phyloP scores from a whole-genome alignment of 106 monocot genomes.

The Cymbidium sinense region DNA sequence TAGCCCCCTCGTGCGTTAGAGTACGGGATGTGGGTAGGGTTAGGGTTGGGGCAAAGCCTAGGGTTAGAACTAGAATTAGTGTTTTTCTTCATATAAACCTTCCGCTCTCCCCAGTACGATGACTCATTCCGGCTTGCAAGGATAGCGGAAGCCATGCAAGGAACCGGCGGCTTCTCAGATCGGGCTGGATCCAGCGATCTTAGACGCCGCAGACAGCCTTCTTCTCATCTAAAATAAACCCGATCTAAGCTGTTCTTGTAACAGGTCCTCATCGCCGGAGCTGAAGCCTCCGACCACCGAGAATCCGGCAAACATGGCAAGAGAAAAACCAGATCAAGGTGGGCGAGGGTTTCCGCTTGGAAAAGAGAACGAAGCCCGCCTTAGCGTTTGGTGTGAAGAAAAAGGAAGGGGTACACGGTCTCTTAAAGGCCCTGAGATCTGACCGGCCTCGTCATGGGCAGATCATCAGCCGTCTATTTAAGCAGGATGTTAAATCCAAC shows the following conservation, averaged over 20 bases:
- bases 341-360: conserved; percentile 6
- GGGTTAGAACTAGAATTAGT: conserved; percentile 30
- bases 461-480: conserved; percentile 12
- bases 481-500: conserved; percentile 20
- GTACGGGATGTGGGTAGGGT: conserved; percentile 4
- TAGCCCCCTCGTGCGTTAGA: not conserved
- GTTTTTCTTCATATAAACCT: conserved; percentile 54
- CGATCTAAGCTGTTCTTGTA: not conserved
- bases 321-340: not conserved
- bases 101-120: conserved; percentile 45
- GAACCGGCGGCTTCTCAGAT: conserved; percentile 18
- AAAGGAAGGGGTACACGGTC: conserved; percentile 9
- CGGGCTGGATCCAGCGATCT: conserved; percentile 11
- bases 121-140: conserved; percentile 62
- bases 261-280: not conserved
- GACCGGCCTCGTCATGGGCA: conserved; percentile 27
- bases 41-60: conserved; percentile 17
- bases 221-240: not conserved
- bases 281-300: not conserved
- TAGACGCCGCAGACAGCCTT: not conserved
- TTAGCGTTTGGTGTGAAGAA: conserved; percentile 16
- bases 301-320: not conserved
- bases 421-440: conserved; percentile 59
- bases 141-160: conserved; percentile 68
- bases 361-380: conserved; percentile 1